Conservation (phyloP, 345 rosid species). For the Boechera retrofracta region DNA sequence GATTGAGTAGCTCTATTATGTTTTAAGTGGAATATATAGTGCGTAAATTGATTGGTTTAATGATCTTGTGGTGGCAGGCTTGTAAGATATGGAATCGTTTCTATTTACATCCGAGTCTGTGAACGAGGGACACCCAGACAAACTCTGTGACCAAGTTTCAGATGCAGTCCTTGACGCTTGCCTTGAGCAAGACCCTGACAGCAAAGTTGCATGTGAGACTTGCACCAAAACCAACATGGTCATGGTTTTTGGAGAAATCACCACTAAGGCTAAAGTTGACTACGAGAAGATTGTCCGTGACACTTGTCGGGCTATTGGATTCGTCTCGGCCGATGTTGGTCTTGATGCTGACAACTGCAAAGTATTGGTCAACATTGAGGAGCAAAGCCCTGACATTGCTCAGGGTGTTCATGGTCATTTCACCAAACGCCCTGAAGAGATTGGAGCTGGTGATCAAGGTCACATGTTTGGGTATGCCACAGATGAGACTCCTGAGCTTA, state of each 20-base stretch:
- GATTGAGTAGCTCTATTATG: too few species aligned
- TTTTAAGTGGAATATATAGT: background rate
- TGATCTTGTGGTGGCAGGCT: constrained; percentile 39
- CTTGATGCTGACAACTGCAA: constrained; percentile 79
- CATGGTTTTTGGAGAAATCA: constrained; percentile 82
- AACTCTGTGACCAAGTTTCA: constrained; percentile 81
- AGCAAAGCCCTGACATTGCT: constrained; percentile 84
- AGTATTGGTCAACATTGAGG: constrained; percentile 80
- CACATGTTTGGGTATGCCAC: constrained; percentile 85
- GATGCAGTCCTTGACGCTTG: constrained; percentile 85
- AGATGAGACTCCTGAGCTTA: constrained; percentile 71
- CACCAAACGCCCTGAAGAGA: constrained; percentile 76
- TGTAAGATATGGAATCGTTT: constrained; percentile 65
- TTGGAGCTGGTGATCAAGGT: constrained; percentile 86
- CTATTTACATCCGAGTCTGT: constrained; percentile 81
- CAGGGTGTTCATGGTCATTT: constrained; percentile 82
- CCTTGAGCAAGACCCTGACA: constrained; percentile 76
- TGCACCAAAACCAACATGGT: constrained; percentile 89
- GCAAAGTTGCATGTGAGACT: constrained; percentile 88
- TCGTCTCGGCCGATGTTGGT: constrained; percentile 72
- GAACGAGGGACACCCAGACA: constrained; percentile 88
- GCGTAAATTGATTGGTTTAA: background rate
- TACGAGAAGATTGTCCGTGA: constrained; percentile 82
- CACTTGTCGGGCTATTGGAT: constrained; percentile 70
- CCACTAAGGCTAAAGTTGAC: constrained; percentile 75